Conservation (phyloP, 495 filamentous ascomycete species). For the Pseudomonodictys pantanalensis region DNA sequence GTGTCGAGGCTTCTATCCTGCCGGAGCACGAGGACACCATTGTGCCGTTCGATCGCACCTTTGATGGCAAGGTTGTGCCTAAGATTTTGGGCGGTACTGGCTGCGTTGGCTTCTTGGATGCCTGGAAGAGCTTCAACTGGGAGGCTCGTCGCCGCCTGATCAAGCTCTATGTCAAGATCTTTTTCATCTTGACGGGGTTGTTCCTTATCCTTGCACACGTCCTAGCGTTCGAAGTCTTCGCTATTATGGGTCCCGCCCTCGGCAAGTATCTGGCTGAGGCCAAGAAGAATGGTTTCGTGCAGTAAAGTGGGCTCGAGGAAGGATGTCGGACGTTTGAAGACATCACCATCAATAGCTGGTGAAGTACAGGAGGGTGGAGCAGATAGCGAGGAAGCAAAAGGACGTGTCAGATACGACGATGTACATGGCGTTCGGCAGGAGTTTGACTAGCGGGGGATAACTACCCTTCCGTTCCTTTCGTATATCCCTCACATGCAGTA, state of each 20-base stretch:
- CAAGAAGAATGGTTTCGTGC: not conserved
- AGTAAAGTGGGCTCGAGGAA: not conserved
- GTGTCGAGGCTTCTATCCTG: constrained; percentile 70
- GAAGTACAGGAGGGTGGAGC: too few relatives aligned
- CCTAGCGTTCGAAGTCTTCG: constrained; percentile 14
- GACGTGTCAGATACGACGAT: too few relatives aligned
- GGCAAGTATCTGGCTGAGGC: constrained; percentile 11
- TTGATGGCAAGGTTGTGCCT: constrained; percentile 47
- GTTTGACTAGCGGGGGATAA: too few relatives aligned
- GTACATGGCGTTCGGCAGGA: too few relatives aligned
- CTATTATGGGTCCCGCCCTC: constrained; percentile 24
- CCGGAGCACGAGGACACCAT: constrained; percentile 67
- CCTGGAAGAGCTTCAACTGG: constrained; percentile 67
- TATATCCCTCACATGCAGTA: too few relatives aligned
- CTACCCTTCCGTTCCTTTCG: too few relatives aligned
- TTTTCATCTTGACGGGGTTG: constrained; percentile 51
- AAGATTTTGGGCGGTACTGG: constrained; percentile 67
- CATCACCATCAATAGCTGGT: too few relatives aligned
- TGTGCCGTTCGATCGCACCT: constrained; percentile 72
- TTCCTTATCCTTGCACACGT: constrained; percentile 36
- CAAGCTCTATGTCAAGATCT: constrained; percentile 66
- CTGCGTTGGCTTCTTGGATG: constrained; percentile 64
- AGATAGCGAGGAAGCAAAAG: too few relatives aligned
- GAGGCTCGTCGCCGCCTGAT: constrained; percentile 62
- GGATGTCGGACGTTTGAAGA: constrained; percentile 19